Percentiles rank a stretch among this genome's conserved stretches.
Evolutionary conservation across 1,284 basidiomycete species (phyloP).

Genomic region (Boletus albobrunnescens): DNA sequence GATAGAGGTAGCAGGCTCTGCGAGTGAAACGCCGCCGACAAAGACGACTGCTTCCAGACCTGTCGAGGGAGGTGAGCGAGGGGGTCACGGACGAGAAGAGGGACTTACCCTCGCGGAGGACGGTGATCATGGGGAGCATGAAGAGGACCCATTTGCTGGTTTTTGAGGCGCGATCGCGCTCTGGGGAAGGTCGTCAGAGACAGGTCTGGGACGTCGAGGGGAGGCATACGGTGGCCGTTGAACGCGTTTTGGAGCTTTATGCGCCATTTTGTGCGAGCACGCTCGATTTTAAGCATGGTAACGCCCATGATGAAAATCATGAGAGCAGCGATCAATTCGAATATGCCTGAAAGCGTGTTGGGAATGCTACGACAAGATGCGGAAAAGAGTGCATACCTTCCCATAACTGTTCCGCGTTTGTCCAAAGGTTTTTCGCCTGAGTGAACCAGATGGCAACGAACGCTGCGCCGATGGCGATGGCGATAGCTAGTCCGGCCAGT

Average conservation of each 20-base stretch:
- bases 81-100: too few relatives aligned
- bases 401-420: conserved; percentile 73
- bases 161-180: conserved; percentile 43
- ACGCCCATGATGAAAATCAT: conserved; percentile 84
- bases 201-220: neutral
- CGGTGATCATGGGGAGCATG: conserved; percentile 83
- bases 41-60: conserved; percentile 89
- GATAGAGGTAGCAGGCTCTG: conserved; percentile 75
- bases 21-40: conserved; percentile 87
- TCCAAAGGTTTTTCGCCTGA: conserved; percentile 66
- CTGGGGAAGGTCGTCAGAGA: conserved; percentile 1
- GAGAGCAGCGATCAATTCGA: conserved; percentile 74
- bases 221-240: conserved; percentile 46
- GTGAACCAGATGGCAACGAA: conserved; percentile 84
- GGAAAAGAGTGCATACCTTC: conserved; percentile 45
- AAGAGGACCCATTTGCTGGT: conserved; percentile 84
- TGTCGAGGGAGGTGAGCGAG: conserved; percentile 19
- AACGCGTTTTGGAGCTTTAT: conserved; percentile 82
- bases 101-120: conserved; percentile 78
- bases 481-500: conserved; percentile 65
- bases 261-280: conserved; percentile 85
- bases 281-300: conserved; percentile 72
- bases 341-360: conserved; percentile 52
- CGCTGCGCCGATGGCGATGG: conserved; percentile 71
- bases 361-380: neutral